phyloP scores from a whole-genome alignment of 805 yeast species.

The Pichia manshurica region DNA sequence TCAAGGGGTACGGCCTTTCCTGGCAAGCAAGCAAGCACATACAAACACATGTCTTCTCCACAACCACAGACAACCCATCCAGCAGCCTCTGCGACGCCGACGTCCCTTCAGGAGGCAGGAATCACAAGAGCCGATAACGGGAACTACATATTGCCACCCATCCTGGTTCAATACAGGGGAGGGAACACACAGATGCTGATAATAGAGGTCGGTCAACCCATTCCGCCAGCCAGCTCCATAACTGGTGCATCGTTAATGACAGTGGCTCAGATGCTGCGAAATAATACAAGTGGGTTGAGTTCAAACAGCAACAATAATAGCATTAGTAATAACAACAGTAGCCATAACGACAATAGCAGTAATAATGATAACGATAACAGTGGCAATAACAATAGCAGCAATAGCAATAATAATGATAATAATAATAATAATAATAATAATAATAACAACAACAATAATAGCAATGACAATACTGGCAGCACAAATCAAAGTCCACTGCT shows the following conservation, averaged over 20 bases:
- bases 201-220: constrained; percentile 29
- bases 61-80: too few species aligned
- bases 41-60: too few species aligned
- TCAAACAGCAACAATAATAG: not conserved
- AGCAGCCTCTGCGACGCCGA: too few species aligned
- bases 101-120: constrained; percentile 13
- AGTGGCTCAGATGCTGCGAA: constrained; percentile 9
- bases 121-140: constrained; percentile 18
- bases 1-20: too few species aligned
- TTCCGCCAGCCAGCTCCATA: not conserved
- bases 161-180: constrained; percentile 27
- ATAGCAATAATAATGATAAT: too few species aligned
- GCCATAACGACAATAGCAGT: not conserved
- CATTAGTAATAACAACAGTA: not conserved
- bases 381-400: not conserved
- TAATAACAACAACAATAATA: not conserved
- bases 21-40: too few species aligned
- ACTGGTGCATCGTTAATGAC: not conserved
- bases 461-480: not conserved
- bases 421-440: not conserved
- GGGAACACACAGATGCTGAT: constrained; percentile 26
- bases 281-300: constrained; percentile 1
- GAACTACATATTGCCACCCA: constrained; percentile 27
- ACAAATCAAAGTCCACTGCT: too few species aligned
- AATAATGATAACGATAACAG: not conserved